These are phyloP conservation scores for Neonectria coccinea DNA, from an alignment of 2,329 filamentous ascomycete species.

Conservation along the genomic window DNA sequence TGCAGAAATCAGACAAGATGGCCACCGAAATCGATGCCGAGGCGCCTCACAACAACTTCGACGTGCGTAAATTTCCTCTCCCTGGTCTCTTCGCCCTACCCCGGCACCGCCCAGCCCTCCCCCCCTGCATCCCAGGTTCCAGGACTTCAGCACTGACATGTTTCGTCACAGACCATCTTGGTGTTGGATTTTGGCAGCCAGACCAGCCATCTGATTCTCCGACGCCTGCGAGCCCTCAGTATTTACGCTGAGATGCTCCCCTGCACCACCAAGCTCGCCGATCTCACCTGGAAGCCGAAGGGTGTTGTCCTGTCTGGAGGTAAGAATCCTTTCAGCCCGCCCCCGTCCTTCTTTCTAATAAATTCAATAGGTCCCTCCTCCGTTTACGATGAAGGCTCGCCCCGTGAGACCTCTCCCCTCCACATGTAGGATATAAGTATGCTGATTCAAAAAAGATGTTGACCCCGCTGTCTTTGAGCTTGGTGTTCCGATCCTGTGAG, in stretches of 20 bases:
- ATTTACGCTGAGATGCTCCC: constrained; percentile 73
- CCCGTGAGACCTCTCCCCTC: constrained; percentile 50
- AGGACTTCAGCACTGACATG: constrained; percentile 22
- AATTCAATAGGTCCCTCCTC: constrained; percentile 63
- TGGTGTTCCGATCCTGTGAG: constrained; percentile 45
- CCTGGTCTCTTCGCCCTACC: neutral
- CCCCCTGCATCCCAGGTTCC: neutral
- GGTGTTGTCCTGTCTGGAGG: constrained; percentile 75
- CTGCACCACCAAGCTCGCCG: constrained; percentile 46
- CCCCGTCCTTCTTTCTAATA: constrained; percentile 22
- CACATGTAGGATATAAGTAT: constrained; percentile 4
- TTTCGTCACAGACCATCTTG: constrained; percentile 70
- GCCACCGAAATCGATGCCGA: constrained; percentile 36
- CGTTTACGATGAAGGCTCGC: constrained; percentile 83
- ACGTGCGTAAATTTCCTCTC: constrained; percentile 44
- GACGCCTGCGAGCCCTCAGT: constrained; percentile 81
- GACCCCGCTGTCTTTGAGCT: constrained; percentile 60
- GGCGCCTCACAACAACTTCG: constrained; percentile 54
- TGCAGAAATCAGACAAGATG: constrained; percentile 4
- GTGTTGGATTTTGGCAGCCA: constrained; percentile 76
- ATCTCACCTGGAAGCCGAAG: constrained; percentile 65
- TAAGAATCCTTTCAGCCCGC: constrained; percentile 23
- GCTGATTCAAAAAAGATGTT: constrained; percentile 38
- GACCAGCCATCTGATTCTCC: constrained; percentile 79
- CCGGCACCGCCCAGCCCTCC: constrained; percentile 1